These are phyloP conservation scores for Mycena indigotica DNA, from an alignment of 768 basidiomycete species.

Conservation along the genomic window DNA sequence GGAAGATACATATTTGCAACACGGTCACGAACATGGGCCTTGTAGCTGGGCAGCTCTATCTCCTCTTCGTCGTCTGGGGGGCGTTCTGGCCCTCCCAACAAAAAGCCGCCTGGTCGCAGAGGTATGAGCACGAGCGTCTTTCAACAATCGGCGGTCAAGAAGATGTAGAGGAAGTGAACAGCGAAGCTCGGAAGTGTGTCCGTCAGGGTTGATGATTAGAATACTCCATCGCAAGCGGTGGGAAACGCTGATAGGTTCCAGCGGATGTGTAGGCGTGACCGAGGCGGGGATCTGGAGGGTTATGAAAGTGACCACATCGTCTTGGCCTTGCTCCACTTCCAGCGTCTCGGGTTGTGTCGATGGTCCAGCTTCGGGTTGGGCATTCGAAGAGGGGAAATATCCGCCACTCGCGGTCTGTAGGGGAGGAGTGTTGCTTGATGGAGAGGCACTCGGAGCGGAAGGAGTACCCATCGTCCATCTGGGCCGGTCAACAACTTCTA, in stretches of 20 bases:
- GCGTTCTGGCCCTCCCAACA: constrained; percentile 42
- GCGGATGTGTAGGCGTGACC: constrained; percentile 67
- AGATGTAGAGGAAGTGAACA: constrained; percentile 90
- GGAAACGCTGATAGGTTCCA: constrained; percentile 73
- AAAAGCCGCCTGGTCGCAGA: constrained; percentile 76
- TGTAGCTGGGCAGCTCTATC: constrained; percentile 85
- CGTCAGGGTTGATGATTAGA: constrained; percentile 81
- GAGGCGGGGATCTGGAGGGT: constrained; percentile 60
- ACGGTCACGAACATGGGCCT: constrained; percentile 86
- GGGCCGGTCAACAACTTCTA: constrained; percentile 34
- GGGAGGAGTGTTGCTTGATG: neutral
- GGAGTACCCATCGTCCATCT: constrained; percentile 14
- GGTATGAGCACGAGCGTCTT: constrained; percentile 75
- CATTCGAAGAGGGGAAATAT: constrained; percentile 10
- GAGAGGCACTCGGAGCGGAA: neutral
- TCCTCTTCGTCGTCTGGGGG: constrained; percentile 53
- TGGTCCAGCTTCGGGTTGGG: constrained; percentile 6
- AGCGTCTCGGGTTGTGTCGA: neutral
- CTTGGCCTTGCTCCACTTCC: constrained; percentile 24
- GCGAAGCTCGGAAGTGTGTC: constrained; percentile 91
- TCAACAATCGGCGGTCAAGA: constrained; percentile 69
- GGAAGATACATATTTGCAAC: constrained; percentile 78
- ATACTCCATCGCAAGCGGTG: constrained; percentile 86
- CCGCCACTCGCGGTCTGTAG: neutral
- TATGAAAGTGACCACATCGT: constrained; percentile 63